Conservation (phyloP, 116 monocot genomes). For the Posidonia oceanica region DNA sequence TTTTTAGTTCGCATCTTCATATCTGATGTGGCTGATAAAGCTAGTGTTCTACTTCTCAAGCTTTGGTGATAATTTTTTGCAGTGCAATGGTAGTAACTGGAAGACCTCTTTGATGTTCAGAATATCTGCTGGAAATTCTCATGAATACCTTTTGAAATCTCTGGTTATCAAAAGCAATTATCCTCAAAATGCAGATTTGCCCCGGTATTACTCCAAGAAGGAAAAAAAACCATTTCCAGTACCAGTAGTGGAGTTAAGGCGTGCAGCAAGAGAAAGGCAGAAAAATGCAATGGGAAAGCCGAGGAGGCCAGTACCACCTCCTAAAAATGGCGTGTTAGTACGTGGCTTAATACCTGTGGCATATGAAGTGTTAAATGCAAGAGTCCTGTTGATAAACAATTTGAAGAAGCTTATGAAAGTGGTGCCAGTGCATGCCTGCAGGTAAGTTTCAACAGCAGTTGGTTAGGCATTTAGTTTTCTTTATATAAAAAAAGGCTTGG, state of each 20-base stretch:
- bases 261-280: slow-evolving; percentile 68
- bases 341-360: slow-evolving; percentile 68
- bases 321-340: slow-evolving; percentile 88
- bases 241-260: slow-evolving; percentile 78
- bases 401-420: slow-evolving; percentile 80
- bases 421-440: slow-evolving; percentile 86
- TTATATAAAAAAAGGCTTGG: too few relatives aligned
- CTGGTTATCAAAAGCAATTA: slow-evolving; percentile 31
- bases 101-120: slow-evolving; percentile 18
- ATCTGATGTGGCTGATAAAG: too few relatives aligned
- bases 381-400: slow-evolving; percentile 67
- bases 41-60: neutral
- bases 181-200: slow-evolving; percentile 89
- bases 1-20: too few relatives aligned
- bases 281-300: slow-evolving; percentile 61
- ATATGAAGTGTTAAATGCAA: slow-evolving; percentile 74
- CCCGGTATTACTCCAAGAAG: slow-evolving; percentile 68
- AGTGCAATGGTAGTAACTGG: slow-evolving; percentile 17
- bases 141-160: slow-evolving; percentile 6
- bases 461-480: too few relatives aligned
- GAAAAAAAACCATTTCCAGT: slow-evolving; percentile 99
- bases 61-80: slow-evolving; percentile 12
- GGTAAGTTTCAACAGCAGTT: slow-evolving; percentile 29
- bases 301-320: slow-evolving; percentile 49
- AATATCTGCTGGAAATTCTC: slow-evolving; percentile 7